phyloP scores from a whole-genome alignment of 1,284 basidiomycete genomes.

The Somion occarium region DNA sequence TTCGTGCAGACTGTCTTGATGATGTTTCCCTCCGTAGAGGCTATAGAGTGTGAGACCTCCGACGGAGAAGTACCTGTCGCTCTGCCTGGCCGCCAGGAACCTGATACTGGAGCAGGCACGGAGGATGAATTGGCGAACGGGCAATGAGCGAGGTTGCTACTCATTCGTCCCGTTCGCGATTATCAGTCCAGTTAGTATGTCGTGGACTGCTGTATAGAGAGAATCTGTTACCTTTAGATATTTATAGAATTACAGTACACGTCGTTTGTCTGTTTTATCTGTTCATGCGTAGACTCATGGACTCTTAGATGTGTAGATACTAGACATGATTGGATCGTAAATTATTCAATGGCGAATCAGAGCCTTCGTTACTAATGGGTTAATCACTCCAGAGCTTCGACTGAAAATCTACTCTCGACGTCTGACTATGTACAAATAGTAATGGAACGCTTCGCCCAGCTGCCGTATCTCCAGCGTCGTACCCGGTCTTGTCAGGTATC shows the following conservation, averaged over 20 bases:
- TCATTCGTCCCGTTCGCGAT: constrained; percentile 16
- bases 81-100: background rate
- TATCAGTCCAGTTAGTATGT: background rate
- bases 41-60: constrained; percentile 11
- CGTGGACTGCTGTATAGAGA: background rate
- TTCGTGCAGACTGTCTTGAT: constrained; percentile 14
- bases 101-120: constrained; percentile 7
- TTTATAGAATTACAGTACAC: too few species aligned
- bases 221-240: too few species aligned
- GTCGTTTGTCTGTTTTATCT: too few species aligned
- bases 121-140: constrained; percentile 16
- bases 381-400: too few species aligned
- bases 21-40: constrained; percentile 16
- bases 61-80: constrained; percentile 6
- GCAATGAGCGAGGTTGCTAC: constrained; percentile 9
- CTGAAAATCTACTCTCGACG: background rate
- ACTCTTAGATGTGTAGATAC: too few species aligned
- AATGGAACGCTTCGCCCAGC: constrained; percentile 79
- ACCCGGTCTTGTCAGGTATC: constrained; percentile 51
- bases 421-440: constrained; percentile 66
- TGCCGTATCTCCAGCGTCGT: constrained; percentile 62
- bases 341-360: too few species aligned
- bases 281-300: too few species aligned
- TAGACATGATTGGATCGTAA: too few species aligned
- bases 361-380: too few species aligned